A percentile compares a stretch with the other conserved stretches of the same genome.
phyloP scores from a whole-genome alignment of 805 yeast species.

The Schwanniomyces polymorphus region DNA sequence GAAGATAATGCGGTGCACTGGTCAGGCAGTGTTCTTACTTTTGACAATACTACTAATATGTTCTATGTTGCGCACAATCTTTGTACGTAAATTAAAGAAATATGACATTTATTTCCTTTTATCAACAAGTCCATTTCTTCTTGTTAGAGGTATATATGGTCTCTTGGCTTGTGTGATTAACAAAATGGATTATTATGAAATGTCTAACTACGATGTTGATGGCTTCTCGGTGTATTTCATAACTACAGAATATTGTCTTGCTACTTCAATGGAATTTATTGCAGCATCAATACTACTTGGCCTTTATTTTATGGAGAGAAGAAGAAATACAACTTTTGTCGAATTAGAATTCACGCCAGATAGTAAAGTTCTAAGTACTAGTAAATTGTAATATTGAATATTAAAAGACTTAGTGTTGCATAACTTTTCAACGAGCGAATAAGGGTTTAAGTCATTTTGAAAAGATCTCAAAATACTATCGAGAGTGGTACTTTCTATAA shows the following conservation, averaged over 20 bases:
- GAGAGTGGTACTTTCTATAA: neutral
- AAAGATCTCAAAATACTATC: too few relatives aligned
- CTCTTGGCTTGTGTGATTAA: conserved; percentile 28
- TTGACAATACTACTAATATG: conserved; percentile 18
- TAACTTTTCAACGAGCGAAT: too few relatives aligned
- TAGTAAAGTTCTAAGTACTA: neutral
- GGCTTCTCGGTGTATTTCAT: conserved; percentile 24
- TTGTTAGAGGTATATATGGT: conserved; percentile 37
- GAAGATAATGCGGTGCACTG: conserved; percentile 28
- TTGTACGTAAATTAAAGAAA: conserved; percentile 19
- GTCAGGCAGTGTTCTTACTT: conserved; percentile 31
- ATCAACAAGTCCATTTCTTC: conserved; percentile 27
- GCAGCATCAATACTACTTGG: conserved; percentile 12
- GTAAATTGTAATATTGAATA: too few relatives aligned
- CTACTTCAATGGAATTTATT: conserved; percentile 37
- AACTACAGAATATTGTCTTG: conserved; percentile 32
- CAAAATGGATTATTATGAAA: conserved; percentile 31
- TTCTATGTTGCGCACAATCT: conserved; percentile 17
- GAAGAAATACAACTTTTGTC: neutral
- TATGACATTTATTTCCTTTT: conserved; percentile 18
- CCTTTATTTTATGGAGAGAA: conserved; percentile 10
- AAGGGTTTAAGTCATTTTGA: too few relatives aligned
- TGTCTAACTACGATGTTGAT: conserved; percentile 23
- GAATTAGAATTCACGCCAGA: neutral
- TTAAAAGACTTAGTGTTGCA: too few relatives aligned